Evolutionary conservation across 495 filamentous ascomycete genomes (phyloP).

Genomic region (Glonium stellatum): DNA sequence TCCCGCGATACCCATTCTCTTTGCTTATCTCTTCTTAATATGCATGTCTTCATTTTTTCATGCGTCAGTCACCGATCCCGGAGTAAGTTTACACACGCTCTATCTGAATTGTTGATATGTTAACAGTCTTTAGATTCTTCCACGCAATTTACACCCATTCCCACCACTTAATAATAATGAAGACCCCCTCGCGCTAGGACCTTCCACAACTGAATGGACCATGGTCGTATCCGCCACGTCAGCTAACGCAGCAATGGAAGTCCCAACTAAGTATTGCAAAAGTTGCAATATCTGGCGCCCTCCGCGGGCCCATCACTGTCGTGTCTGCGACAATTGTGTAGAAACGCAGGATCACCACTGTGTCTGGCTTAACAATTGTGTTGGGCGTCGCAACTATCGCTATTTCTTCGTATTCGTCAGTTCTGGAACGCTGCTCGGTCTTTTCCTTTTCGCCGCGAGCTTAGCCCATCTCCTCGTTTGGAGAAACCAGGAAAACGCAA

Average conservation of each 20-base stretch:
- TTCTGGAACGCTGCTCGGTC: constrained; percentile 62
- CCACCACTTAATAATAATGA: constrained; percentile 53
- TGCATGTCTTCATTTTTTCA: constrained; percentile 91
- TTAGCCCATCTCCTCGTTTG: constrained; percentile 76
- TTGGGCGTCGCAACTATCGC: constrained; percentile 94
- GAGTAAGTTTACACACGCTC: constrained; percentile 52
- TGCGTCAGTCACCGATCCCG: constrained; percentile 84
- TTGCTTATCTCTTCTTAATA: constrained; percentile 82
- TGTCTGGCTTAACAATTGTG: constrained; percentile 98
- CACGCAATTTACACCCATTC: constrained; percentile 71
- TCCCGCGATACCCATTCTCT: constrained; percentile 83
- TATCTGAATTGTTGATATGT: not conserved
- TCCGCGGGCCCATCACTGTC: constrained; percentile 90
- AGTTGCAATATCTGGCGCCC: constrained; percentile 96
- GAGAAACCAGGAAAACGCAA: constrained; percentile 48
- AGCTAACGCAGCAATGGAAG: constrained; percentile 79
- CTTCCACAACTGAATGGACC: constrained; percentile 83
- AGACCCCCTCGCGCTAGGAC: constrained; percentile 72
- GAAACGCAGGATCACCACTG: constrained; percentile 98
- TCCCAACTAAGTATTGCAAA: constrained; percentile 95
- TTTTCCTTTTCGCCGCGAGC: constrained; percentile 68
- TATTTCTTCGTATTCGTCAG: constrained; percentile 91
- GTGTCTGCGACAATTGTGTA: constrained; percentile 91
- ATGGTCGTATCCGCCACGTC: constrained; percentile 73
- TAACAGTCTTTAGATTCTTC: constrained; percentile 55